Evolutionary conservation across 2,329 filamentous ascomycete genomes (phyloP).

Genomic region (Magnaporthiopsis poae): DNA sequence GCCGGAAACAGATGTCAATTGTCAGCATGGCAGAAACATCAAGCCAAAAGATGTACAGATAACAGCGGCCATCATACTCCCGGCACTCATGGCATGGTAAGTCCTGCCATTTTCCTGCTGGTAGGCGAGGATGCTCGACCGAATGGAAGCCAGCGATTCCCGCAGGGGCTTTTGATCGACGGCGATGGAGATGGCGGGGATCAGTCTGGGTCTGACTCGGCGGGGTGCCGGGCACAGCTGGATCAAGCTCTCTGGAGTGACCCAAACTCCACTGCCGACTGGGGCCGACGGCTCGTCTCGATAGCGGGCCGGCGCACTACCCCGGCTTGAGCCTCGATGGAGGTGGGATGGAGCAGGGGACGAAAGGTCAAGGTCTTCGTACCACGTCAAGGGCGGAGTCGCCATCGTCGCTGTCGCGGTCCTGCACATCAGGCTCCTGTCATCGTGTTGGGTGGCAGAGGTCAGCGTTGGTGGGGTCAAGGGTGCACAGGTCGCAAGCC

Average conservation of each 20-base stretch:
- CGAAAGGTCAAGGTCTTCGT: neutral
- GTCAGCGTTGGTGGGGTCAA: neutral
- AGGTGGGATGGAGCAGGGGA: neutral
- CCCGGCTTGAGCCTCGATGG: too few species aligned
- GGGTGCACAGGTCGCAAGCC: neutral
- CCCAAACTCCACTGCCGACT: neutral
- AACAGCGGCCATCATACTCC: slow-evolving; percentile 12
- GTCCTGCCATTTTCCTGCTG: slow-evolving; percentile 18
- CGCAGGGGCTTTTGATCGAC: slow-evolving; percentile 10
- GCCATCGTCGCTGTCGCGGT: neutral
- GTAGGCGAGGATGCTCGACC: slow-evolving; percentile 16
- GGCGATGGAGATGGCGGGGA: neutral
- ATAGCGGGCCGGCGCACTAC: neutral
- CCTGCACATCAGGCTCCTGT: slow-evolving; percentile 8
- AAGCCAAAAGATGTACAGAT: neutral
- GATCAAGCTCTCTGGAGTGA: neutral
- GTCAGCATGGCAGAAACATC: slow-evolving; percentile 4
- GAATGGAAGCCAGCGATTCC: slow-evolving; percentile 15
- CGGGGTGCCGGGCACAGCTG: neutral
- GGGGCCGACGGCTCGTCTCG: slow-evolving; percentile 1
- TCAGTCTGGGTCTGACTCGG: neutral
- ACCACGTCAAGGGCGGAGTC: slow-evolving; percentile 12
- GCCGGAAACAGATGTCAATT: neutral
- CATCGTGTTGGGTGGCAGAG: neutral
- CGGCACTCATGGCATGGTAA: slow-evolving; percentile 18